Evolutionary conservation across 129 eudicot species (phyloP), one percentile per base, ranked within the genome.

Genomic region (Saussurea involucrata): DNA sequence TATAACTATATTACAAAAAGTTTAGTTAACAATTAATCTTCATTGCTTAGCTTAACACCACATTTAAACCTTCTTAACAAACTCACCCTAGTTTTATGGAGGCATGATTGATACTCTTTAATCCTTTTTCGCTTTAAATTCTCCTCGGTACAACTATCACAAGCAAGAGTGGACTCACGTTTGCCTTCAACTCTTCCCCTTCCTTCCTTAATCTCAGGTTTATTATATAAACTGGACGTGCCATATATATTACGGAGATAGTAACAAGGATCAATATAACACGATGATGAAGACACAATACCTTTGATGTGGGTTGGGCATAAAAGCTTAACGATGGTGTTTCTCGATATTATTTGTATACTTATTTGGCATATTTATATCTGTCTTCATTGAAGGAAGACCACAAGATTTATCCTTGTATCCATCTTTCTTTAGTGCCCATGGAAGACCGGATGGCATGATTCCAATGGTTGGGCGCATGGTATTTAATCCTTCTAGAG

Each of bases 361-460:
- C 77, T 72, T 81, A 63, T 76, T 80, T 44, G 74, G 70, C 71
- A 68, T 84, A 34, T 74, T 74, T 36, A 15, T 68, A 61, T 57
- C 71, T 69, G 72, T 66, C 42, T 63, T 37, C 69, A 58, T 20
- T 67, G 88, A 72, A 85, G 84, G 85, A 74, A 81, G 53, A 49
- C 44, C 76, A 57, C 12, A 77, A 74, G 79, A 21, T 63, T 69
- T 85, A n/a, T 55, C 76, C 42, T 77, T 72, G 66, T 42, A 72
- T 66, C 71, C 83, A 36, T 70, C 72, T 49, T 80, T 55, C 68
- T 87, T 88, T 74, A 63, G 74, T 33, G 82, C 86, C 97, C 98
- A 93, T 60, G 95, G 92, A 78, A 93, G 87, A 44, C 98, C 98
- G 81, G 97, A 93, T 70, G 98, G 95, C 98, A 90, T 90, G 67